Base-by-base conservation (phyloP, 495 filamentous ascomycete species). In the Penicillium lagena region DNA sequence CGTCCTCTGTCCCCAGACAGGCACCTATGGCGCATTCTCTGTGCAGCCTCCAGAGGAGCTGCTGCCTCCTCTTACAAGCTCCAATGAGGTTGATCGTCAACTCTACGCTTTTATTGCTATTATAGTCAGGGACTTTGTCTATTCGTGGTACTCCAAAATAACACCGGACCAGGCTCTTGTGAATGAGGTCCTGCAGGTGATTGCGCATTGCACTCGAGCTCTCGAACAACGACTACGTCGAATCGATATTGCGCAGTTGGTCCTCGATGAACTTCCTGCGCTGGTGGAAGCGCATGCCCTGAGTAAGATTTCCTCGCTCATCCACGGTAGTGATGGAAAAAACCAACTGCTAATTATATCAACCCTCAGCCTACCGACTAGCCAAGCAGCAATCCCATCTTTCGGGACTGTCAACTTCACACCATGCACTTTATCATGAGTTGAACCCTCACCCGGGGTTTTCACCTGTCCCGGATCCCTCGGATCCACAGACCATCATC, bases 61-160 rank as follows among this genome's bases (percentile, higher is more conserved):
- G 27, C 66, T 98, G 34, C 93, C 91, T 31, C 89, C 90, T 14
- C 77, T 98, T 51, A 96, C 93, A 13, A 90, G 87, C 65, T 89
- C 86, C 45, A 93, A 96, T 59, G 87, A 90, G 46, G 79, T 96
- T 46, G 93, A 98, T 57, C 67, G 89, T 46, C 86, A 98, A 60
- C 76, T 98, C 28, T 98, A 96, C 58, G 93, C 88, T 10, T 73
- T 97, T 22, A 76, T 98, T 42, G 85, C 93, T 30, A 82, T 96
- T 43, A 80, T 97, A 48, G 76, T 95, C 40, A 79, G 84, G 54
- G 91, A 96, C 49, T 89, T 87, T 61, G 85, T 97, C 14, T 81
- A 89, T 45, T 85, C 81, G 43, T 98, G 93, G 93, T 98, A 98
- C 66, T 75, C 73, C 37, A 88, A 85, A 56, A 89, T 98, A 59